A percentile compares a stretch with the other conserved stretches of the same genome.
Conservation (phyloP, 1,139 yeast genomes). For the Geotrichum restrictum region DNA sequence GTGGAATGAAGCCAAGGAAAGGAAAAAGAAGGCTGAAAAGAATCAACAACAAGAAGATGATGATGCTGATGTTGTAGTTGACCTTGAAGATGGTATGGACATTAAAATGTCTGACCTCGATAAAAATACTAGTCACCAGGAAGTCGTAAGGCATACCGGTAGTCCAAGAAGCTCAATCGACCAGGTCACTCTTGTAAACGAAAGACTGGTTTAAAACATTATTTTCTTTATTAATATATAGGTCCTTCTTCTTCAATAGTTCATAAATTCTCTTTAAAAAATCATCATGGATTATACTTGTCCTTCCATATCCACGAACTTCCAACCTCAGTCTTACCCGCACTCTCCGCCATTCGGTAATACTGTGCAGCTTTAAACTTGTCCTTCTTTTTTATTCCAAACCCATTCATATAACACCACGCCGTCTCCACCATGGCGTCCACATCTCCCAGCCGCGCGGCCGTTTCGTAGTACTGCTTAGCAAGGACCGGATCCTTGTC, state of each 20-base stretch:
- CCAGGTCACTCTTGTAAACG: neutral
- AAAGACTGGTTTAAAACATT: neutral
- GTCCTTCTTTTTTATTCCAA: conserved; percentile 36
- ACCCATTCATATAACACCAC: conserved; percentile 34
- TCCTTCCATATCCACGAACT: conserved; percentile 40
- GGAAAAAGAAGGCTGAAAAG: no score
- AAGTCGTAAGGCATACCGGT: neutral
- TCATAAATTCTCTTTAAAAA: no score
- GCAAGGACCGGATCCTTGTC: conserved; percentile 33
- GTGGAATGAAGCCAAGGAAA: no score
- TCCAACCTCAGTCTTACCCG: conserved; percentile 36
- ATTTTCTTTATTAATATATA: no score
- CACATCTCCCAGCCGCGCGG: conserved; percentile 37
- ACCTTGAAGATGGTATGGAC: neutral
- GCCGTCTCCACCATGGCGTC: conserved; percentile 39
- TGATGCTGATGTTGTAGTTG: no score
- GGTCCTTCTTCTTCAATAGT: no score
- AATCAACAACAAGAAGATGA: no score
- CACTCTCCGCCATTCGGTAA: conserved; percentile 34
- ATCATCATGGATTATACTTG: conserved; percentile 26
- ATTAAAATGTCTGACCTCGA: neutral
- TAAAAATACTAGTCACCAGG: neutral
- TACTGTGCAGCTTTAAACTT: conserved; percentile 36
- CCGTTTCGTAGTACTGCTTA: conserved; percentile 35
- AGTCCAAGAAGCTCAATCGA: neutral